phyloP scores from a whole-genome alignment of 2,329 filamentous ascomycete genomes.

The Lachnellula hyalina region DNA sequence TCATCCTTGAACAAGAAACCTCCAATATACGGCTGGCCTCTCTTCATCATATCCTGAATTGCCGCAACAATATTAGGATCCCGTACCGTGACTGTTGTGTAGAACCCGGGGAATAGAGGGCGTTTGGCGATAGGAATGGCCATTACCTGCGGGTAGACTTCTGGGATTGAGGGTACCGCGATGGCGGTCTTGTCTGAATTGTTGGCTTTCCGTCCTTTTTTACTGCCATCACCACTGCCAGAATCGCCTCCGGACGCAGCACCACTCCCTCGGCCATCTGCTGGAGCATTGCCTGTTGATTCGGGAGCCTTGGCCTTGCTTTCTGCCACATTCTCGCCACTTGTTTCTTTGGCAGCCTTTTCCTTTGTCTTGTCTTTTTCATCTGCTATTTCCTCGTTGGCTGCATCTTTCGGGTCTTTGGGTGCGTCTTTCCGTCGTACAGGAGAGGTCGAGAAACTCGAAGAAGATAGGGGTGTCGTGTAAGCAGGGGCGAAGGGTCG shows the following conservation, averaged over 20 bases:
- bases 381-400: slow-evolving; percentile 36
- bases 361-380: slow-evolving; percentile 29
- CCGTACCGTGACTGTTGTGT: slow-evolving; percentile 96
- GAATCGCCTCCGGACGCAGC: slow-evolving; percentile 26
- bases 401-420: slow-evolving; percentile 36
- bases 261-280: slow-evolving; percentile 26
- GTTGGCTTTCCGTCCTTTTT: slow-evolving; percentile 59
- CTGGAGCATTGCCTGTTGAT: slow-evolving; percentile 24
- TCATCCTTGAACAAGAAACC: slow-evolving; percentile 97
- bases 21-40: slow-evolving; percentile 94
- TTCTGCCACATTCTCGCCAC: slow-evolving; percentile 40
- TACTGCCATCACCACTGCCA: slow-evolving; percentile 53
- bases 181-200: slow-evolving; percentile 64
- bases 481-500: slow-evolving; percentile 56
- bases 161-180: slow-evolving; percentile 83
- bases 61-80: slow-evolving; percentile 87
- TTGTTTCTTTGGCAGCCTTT: slow-evolving; percentile 31
- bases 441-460: slow-evolving; percentile 46
- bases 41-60: slow-evolving; percentile 93
- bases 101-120: slow-evolving; percentile 94
- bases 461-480: slow-evolving; percentile 29
- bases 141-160: slow-evolving; percentile 96
- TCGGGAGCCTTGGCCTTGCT: slow-evolving; percentile 28
- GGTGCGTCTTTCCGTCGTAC: slow-evolving; percentile 40
- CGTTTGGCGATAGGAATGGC: slow-evolving; percentile 93